phyloP scores from a whole-genome alignment of 306 rosid genomes.

The Castanopsis chinensis region DNA sequence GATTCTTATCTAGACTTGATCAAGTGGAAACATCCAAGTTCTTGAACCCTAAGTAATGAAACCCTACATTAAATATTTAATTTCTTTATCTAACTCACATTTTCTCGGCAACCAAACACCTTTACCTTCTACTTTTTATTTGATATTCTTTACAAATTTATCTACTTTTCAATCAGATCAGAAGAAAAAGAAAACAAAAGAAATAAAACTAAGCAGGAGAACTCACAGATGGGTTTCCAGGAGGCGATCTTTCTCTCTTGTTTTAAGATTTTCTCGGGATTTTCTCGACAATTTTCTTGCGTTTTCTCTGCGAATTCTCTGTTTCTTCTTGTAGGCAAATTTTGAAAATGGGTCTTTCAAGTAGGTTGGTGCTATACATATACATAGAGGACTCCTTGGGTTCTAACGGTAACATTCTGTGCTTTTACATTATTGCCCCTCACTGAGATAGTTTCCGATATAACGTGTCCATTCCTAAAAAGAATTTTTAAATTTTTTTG shows the following conservation, averaged over 20 bases:
- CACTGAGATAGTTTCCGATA: neutral
- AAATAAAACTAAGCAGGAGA: neutral
- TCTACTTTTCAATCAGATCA: neutral
- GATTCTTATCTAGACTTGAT: neutral
- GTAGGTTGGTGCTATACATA: neutral
- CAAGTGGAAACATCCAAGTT: too few species aligned
- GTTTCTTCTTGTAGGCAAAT: neutral
- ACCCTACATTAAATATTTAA: neutral
- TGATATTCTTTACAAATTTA: too few species aligned
- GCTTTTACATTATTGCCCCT: constrained; percentile 37
- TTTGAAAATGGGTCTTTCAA: neutral
- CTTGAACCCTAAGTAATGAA: neutral
- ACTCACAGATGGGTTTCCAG: constrained; percentile 19
- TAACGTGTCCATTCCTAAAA: too few species aligned
- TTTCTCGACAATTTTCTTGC: neutral
- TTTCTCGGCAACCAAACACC: constrained; percentile 3
- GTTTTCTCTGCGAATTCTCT: neutral
- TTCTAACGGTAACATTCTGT: constrained; percentile 43
- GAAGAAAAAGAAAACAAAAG: neutral
- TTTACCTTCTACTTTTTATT: too few species aligned
- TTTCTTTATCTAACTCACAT: neutral
- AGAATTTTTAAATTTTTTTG: too few species aligned
- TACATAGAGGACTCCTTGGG: neutral
- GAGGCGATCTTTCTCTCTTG: neutral
- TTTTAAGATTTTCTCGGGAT: neutral